phyloP scores from a whole-genome alignment of 2,329 filamentous ascomycete species.

The Stagonosporopsis rhizophila region DNA sequence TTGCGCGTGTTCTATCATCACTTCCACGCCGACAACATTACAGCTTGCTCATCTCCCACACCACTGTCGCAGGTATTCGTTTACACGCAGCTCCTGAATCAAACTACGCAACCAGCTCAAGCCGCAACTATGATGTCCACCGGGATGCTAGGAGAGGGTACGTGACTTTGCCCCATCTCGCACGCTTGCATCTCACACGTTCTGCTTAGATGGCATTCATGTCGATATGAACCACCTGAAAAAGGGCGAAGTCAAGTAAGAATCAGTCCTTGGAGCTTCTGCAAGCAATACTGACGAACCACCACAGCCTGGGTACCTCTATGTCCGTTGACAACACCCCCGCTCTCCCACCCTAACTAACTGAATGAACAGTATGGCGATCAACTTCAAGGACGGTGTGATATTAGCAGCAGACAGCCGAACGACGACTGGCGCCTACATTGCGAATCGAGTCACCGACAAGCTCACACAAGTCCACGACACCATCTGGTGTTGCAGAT shows the following conservation, averaged over 20 bases:
- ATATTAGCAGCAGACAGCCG: constrained; percentile 97
- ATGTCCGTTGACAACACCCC: constrained; percentile 69
- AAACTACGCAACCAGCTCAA: constrained; percentile 7
- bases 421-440: constrained; percentile 97
- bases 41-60: constrained; percentile 14
- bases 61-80: constrained; percentile 4
- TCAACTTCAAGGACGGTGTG: constrained; percentile 98
- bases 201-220: constrained; percentile 88
- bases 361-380: constrained; percentile 77
- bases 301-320: constrained; percentile 84
- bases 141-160: constrained; percentile 51
- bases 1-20: constrained; percentile 18
- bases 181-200: constrained; percentile 35
- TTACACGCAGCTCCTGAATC: neutral
- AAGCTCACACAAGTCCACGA: constrained; percentile 98
- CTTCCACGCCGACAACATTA: constrained; percentile 16
- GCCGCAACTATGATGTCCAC: constrained; percentile 41
- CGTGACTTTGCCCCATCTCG: constrained; percentile 11
- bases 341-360: constrained; percentile 28
- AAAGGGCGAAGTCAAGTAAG: constrained; percentile 98
- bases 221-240: constrained; percentile 99
- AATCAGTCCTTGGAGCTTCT: constrained; percentile 21
- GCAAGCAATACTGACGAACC: constrained; percentile 29
- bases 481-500: constrained; percentile 99
- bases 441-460: constrained; percentile 98